Conservation (phyloP, 305 asterid genomes). For the Salvia sclarea region DNA sequence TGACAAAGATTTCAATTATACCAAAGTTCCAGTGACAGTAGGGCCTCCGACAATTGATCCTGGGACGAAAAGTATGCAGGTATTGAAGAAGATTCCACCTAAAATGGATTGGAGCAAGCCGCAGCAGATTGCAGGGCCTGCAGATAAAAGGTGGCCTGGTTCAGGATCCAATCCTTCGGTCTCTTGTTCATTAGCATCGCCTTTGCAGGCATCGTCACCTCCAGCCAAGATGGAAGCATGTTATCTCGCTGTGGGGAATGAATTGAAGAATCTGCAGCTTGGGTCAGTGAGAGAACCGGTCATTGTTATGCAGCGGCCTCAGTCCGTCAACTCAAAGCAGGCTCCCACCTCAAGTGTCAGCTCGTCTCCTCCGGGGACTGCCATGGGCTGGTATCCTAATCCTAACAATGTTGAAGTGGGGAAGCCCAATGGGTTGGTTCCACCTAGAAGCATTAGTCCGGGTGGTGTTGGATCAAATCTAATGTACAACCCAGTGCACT, state of each 20-base stretch:
- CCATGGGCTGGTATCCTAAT: slow-evolving; percentile 58
- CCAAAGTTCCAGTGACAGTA: slow-evolving; percentile 48
- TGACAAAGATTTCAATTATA: slow-evolving; percentile 63
- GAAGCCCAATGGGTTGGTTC: slow-evolving; percentile 55
- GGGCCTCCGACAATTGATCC: slow-evolving; percentile 55
- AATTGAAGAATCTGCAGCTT: slow-evolving; percentile 67
- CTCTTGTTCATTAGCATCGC: slow-evolving; percentile 54
- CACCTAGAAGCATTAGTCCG: slow-evolving; percentile 53
- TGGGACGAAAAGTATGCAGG: slow-evolving; percentile 52
- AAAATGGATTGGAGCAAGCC: slow-evolving; percentile 66
- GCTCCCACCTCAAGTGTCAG: slow-evolving; percentile 48
- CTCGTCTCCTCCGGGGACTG: slow-evolving; percentile 65
- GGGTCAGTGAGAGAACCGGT: slow-evolving; percentile 85
- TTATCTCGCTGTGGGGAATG: slow-evolving; percentile 58
- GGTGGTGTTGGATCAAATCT: slow-evolving; percentile 46
- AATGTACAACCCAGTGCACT: slow-evolving; percentile 49
- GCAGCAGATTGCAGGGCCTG: slow-evolving; percentile 43
- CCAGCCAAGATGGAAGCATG: slow-evolving; percentile 54
- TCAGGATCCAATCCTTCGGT: slow-evolving; percentile 59
- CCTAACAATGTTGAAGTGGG: slow-evolving; percentile 46
- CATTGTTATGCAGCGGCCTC: slow-evolving; percentile 72
- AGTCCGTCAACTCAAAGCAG: slow-evolving; percentile 52
- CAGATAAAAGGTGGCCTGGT: slow-evolving; percentile 62
- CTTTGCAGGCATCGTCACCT: slow-evolving; percentile 62
- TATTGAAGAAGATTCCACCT: slow-evolving; percentile 56